Conservation (phyloP, 371 early-diverging fungal genomes). For the Syncephalastrum monosporum region DNA sequence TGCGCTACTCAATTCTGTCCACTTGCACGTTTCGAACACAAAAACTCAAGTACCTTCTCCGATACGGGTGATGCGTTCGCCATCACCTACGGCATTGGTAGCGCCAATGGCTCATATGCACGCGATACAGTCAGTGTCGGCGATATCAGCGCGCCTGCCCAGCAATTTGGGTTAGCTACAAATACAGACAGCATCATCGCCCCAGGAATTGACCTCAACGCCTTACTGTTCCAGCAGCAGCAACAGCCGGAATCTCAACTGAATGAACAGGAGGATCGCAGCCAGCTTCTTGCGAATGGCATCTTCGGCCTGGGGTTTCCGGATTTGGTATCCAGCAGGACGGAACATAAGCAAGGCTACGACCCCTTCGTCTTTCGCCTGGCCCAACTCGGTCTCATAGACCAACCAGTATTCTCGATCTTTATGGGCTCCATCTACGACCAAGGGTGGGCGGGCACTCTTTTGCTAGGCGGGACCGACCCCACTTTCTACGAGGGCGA, state of each 20-base stretch:
- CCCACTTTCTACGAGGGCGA: slow-evolving; percentile 40
- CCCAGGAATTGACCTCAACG: slow-evolving; percentile 32
- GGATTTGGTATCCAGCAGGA: slow-evolving; percentile 24
- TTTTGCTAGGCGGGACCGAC: slow-evolving; percentile 49
- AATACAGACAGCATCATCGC: slow-evolving; percentile 46
- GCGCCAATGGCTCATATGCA: slow-evolving; percentile 56
- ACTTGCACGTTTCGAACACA: slow-evolving; percentile 41
- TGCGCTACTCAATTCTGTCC: slow-evolving; percentile 26
- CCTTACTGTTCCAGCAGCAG: neutral
- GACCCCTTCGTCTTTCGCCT: slow-evolving; percentile 29
- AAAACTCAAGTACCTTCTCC: slow-evolving; percentile 51
- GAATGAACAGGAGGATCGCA: too few relatives aligned
- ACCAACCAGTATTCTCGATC: slow-evolving; percentile 36
- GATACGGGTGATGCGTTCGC: slow-evolving; percentile 41
- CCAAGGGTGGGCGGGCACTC: slow-evolving; percentile 18
- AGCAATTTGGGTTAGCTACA: slow-evolving; percentile 56
- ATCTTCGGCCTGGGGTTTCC: slow-evolving; percentile 33
- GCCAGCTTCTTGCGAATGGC: slow-evolving; percentile 18
- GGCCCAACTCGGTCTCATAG: slow-evolving; percentile 21
- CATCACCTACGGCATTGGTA: slow-evolving; percentile 63
- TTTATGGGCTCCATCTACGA: slow-evolving; percentile 21
- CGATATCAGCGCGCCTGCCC: slow-evolving; percentile 37
- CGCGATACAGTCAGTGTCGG: slow-evolving; percentile 54
- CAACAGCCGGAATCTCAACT: neutral
- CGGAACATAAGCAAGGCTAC: slow-evolving; percentile 10